These are phyloP conservation scores for Colletotrichum liaoningense DNA, from an alignment of 2,329 filamentous ascomycete genomes.

Conservation along the genomic window DNA sequence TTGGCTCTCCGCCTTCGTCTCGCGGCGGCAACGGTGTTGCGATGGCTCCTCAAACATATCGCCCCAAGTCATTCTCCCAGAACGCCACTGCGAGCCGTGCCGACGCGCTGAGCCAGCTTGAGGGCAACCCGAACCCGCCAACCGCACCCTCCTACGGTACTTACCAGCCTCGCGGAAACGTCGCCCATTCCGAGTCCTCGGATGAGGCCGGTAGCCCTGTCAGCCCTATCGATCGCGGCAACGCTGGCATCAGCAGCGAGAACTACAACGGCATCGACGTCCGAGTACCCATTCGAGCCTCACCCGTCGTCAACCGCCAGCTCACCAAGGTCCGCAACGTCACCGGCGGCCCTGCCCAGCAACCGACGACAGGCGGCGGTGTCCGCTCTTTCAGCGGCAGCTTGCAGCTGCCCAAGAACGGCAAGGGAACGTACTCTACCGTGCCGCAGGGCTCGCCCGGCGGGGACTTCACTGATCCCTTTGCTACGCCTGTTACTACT, in stretches of 20 bases:
- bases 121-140: constrained; percentile 16
- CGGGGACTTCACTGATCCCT: constrained; percentile 12
- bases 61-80: constrained; percentile 20
- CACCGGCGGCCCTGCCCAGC: neutral
- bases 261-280: constrained; percentile 19
- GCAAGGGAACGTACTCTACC: constrained; percentile 9
- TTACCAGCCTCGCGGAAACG: constrained; percentile 17
- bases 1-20: constrained; percentile 23
- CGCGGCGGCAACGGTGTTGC: neutral
- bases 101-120: constrained; percentile 28
- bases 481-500: constrained; percentile 12
- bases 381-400: constrained; percentile 15
- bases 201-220: neutral
- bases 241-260: neutral
- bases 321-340: constrained; percentile 25
- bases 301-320: constrained; percentile 30
- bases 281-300: constrained; percentile 10
- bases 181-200: neutral
- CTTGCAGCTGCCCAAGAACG: neutral
- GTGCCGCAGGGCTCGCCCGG: constrained; percentile 18
- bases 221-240: constrained; percentile 7
- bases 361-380: constrained; percentile 7
- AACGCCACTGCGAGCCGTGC: constrained; percentile 17
- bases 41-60: constrained; percentile 26
- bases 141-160: neutral